phyloP scores from a whole-genome alignment of 169 alveolate species.

The Eimeria necatrix region DNA sequence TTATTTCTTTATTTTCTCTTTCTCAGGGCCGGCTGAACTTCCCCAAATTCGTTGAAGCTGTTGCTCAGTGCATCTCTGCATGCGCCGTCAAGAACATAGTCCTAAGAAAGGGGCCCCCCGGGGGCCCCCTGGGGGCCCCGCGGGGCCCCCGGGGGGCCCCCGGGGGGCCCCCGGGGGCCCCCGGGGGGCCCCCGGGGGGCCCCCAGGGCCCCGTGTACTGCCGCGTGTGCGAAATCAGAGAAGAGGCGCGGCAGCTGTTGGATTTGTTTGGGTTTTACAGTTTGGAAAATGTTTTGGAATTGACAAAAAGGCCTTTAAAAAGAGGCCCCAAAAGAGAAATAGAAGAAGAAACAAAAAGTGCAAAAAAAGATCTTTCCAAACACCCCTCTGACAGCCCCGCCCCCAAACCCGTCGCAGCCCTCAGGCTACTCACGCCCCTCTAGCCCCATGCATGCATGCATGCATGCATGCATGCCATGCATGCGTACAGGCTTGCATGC shows the following conservation, averaged over 20 bases:
- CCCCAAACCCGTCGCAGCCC: too few relatives aligned
- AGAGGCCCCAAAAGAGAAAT: too few relatives aligned
- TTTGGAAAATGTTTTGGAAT: not conserved
- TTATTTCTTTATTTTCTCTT: not conserved
- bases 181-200: not conserved
- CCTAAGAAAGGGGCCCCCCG: not conserved
- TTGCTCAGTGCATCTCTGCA: slow-evolving; percentile 35
- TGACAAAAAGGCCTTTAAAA: slow-evolving; percentile 28
- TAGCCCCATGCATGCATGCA: too few relatives aligned
- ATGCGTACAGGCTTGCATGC: too few relatives aligned
- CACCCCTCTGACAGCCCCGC: too few relatives aligned
- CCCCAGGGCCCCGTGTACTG: not conserved
- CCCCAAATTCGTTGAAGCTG: slow-evolving; percentile 31
- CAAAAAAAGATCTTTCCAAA: too few relatives aligned
- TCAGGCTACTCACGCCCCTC: too few relatives aligned
- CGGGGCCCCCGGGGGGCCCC: too few relatives aligned
- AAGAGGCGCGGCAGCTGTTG: slow-evolving; percentile 15
- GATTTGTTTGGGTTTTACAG: slow-evolving; percentile 29
- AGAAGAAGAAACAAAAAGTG: too few relatives aligned
- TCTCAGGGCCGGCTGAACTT: slow-evolving; percentile 61
- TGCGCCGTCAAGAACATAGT: slow-evolving; percentile 11
- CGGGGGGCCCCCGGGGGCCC: not conserved
- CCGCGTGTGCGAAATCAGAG: not conserved
- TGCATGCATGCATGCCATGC: too few relatives aligned
- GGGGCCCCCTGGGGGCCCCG: too few relatives aligned